Evolutionary conservation across 352 stramenopile genomes (phyloP).

Genomic region (Elongisporangium prolatum): DNA sequence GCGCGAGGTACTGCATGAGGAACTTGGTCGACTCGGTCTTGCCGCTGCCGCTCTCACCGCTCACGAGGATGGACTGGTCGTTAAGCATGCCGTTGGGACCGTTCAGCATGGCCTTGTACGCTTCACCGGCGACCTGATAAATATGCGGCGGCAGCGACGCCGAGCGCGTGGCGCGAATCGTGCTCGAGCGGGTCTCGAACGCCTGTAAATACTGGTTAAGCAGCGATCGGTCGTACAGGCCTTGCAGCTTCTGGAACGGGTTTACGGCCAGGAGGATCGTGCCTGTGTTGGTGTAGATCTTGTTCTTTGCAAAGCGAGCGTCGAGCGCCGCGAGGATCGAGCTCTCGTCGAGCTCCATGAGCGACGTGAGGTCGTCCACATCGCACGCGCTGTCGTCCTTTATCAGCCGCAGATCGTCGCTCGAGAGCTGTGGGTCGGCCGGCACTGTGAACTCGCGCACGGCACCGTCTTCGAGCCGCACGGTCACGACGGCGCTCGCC

Average conservation of each 20-base stretch:
- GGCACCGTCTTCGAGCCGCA: slow-evolving; percentile 66
- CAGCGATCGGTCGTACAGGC: slow-evolving; percentile 50
- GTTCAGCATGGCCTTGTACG: slow-evolving; percentile 78
- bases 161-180: slow-evolving; percentile 18
- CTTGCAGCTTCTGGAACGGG: slow-evolving; percentile 68
- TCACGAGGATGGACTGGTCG: slow-evolving; percentile 85
- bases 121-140: slow-evolving; percentile 78
- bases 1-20: slow-evolving; percentile 83
- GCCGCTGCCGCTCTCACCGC: slow-evolving; percentile 79
- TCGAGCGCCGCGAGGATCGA: slow-evolving; percentile 66
- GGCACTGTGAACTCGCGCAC: slow-evolving; percentile 39
- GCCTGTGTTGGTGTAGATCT: slow-evolving; percentile 86
- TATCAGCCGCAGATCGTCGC: background rate
- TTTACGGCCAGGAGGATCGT: slow-evolving; percentile 82
- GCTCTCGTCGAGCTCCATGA: slow-evolving; percentile 72
- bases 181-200: slow-evolving; percentile 38
- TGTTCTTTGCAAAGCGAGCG: slow-evolving; percentile 58
- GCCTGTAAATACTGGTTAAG: slow-evolving; percentile 63
- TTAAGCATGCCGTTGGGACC: slow-evolving; percentile 47
- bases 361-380: slow-evolving; percentile 80
- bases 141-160: slow-evolving; percentile 69
- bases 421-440: slow-evolving; percentile 19
- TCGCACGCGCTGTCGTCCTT: slow-evolving; percentile 27
- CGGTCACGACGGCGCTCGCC: slow-evolving; percentile 40
- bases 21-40: slow-evolving; percentile 91